Base-by-base conservation (phyloP, 345 rosid genomes). In the Trapa bicornis region DNA sequence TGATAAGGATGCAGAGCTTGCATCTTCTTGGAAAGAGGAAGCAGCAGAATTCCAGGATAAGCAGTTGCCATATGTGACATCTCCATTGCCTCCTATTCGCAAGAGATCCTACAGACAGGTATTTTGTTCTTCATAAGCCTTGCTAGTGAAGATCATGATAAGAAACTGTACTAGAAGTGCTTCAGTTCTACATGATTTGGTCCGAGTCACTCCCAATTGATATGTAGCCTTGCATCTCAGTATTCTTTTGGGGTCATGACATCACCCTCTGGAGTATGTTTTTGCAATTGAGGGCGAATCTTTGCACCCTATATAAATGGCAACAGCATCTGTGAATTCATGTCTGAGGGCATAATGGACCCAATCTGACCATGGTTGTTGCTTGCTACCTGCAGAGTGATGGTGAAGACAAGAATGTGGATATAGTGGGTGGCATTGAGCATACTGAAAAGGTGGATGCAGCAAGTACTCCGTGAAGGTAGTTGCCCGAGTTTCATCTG, bases 341-440 rank as follows among this genome's bases (percentile, higher is more conserved):
- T 22, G 29, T 22, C 29, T 22, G 29, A 22, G 29, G 29, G 29
- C 29, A 22, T 22, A 22, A 22, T 22, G 29, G 29, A 22, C 29
- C 29, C 29, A 22, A 22, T 22, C 29, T 22, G 29, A 22, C 29
- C 29, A 22, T 22, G 29, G 29, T 22, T 22, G 29, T 22, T 22
- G 29, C 29, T 22, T 22, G 29, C 29, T n/a, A 42, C 35, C 52
- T 69, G 80, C 85, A 87, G 92, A 66, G 69, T 38, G 66, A 74
- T 74, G 85, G 82, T 45, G 78, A 72, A 1, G 81, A 80, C 53
- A 78, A 79, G 77, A 67, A 80, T 1, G 80, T 70, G n/a, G 77
- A 85, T 45, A 72, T 74, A 61, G 82, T 74, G 11, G 83, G 76
- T 57, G 63, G 70, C 41, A 65, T 73, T 54, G 81, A 74, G 38